Percentiles rank a stretch among this genome's conserved stretches.
Conservation (phyloP, 352 stramenopile genomes). For the Plasmopara halstedii region DNA sequence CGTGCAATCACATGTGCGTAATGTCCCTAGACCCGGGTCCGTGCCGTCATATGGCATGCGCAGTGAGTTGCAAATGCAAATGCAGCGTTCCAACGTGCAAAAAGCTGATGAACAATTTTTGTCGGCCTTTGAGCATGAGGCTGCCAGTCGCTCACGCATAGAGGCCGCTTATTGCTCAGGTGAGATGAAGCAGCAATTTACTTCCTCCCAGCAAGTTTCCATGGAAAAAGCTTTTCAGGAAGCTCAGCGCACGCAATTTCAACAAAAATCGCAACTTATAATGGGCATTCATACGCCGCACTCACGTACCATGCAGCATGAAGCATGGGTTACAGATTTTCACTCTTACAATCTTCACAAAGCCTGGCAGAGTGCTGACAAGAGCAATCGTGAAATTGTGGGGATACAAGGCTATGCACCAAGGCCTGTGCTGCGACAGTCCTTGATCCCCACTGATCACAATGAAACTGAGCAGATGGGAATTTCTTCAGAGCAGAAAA, state of each 20-base stretch:
- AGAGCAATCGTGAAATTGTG: constrained; percentile 50
- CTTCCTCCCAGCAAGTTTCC: constrained; percentile 44
- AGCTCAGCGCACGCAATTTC: constrained; percentile 45
- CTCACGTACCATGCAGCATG: constrained; percentile 24
- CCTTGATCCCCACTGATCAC: constrained; percentile 16
- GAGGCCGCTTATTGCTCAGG: constrained; percentile 54
- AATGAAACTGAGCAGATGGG: constrained; percentile 15
- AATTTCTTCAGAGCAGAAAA: constrained; percentile 16
- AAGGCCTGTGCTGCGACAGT: constrained; percentile 30
- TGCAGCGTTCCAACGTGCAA: constrained; percentile 60
- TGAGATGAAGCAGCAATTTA: constrained; percentile 30
- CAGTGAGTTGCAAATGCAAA: constrained; percentile 60
- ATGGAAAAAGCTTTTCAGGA: constrained; percentile 56
- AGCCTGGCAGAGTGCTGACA: constrained; percentile 51
- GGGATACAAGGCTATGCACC: constrained; percentile 54
- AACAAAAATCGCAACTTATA: constrained; percentile 28
- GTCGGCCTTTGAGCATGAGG: constrained; percentile 54
- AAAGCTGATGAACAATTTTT: constrained; percentile 49
- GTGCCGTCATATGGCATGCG: constrained; percentile 23
- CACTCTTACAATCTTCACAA: constrained; percentile 47
- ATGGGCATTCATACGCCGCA: constrained; percentile 24
- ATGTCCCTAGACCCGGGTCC: constrained; percentile 23
- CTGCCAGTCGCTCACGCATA: constrained; percentile 52
- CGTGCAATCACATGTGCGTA: constrained; percentile 49
- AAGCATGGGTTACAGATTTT: constrained; percentile 69